These are phyloP conservation scores for Hemerocallis citrina DNA, from an alignment of 106 monocot genomes.

Conservation along the genomic window DNA sequence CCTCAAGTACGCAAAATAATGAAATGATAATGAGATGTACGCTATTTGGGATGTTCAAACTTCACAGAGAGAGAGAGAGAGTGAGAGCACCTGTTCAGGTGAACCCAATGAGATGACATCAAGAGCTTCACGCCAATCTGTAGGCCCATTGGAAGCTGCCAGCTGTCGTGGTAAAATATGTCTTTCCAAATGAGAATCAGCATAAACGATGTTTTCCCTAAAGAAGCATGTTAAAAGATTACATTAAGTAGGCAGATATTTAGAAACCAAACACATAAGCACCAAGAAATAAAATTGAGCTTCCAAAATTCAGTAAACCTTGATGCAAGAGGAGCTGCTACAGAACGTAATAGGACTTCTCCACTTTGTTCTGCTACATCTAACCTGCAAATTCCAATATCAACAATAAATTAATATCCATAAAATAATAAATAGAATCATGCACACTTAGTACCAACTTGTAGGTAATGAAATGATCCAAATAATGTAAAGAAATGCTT, in stretches of 20 bases:
- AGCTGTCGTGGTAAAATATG: constrained; percentile 38
- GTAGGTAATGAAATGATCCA: background rate
- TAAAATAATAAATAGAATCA: background rate
- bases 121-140: constrained; percentile 94
- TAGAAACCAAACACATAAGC: background rate
- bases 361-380: constrained; percentile 96
- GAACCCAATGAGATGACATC: constrained; percentile 72
- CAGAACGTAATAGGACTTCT: constrained; percentile 53
- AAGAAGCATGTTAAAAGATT: constrained; percentile 2
- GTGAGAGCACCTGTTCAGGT: constrained; percentile 81
- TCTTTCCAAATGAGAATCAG: constrained; percentile 55
- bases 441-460: background rate
- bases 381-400: constrained; percentile 26
- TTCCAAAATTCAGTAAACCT: constrained; percentile 28
- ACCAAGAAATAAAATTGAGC: background rate
- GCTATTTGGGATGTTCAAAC: too few relatives aligned
- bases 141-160: constrained; percentile 41
- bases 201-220: constrained; percentile 48
- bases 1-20: too few relatives aligned
- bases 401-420: background rate
- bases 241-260: background rate
- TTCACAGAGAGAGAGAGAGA: background rate
- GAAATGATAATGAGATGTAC: too few relatives aligned
- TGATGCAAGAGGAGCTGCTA: constrained; percentile 23
- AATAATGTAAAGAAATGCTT: background rate